Evolutionary conservation across 1,139 yeast species (phyloP).

Genomic region (Scheffersomyces parashehatae): DNA sequence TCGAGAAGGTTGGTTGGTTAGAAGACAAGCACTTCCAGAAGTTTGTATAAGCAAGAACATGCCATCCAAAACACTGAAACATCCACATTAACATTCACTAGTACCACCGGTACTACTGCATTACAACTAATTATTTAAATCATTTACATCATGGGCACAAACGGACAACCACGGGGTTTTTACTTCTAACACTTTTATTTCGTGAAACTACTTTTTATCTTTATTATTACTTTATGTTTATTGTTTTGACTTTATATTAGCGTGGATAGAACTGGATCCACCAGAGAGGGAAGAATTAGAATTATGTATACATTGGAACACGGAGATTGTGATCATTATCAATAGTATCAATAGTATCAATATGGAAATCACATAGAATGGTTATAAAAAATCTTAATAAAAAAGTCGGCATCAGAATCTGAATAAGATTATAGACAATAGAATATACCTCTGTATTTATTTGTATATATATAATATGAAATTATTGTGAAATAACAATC

Average conservation of each 20-base stretch:
- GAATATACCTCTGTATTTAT: constrained; percentile 1
- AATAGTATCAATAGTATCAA: too few relatives aligned
- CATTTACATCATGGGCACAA: too few relatives aligned
- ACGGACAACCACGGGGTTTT: too few relatives aligned
- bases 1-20: constrained; percentile 95
- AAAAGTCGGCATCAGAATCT: not conserved
- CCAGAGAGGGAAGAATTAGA: too few relatives aligned
- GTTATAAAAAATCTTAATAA: not conserved
- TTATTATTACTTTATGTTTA: not conserved
- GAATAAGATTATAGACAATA: not conserved
- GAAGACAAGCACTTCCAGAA: constrained; percentile 70
- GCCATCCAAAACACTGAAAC: not conserved
- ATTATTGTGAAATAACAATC: not conserved
- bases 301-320: not conserved
- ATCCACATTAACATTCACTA: too few relatives aligned
- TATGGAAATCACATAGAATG: not conserved
- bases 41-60: constrained; percentile 27
- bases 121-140: too few relatives aligned
- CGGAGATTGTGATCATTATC: not conserved
- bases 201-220: not conserved
- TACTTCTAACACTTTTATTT: too few relatives aligned
- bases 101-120: too few relatives aligned
- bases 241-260: not conserved
- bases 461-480: not conserved
- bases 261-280: too few relatives aligned